phyloP scores from a whole-genome alignment of 768 basidiomycete genomes.

The Strobilomyces confusus region DNA sequence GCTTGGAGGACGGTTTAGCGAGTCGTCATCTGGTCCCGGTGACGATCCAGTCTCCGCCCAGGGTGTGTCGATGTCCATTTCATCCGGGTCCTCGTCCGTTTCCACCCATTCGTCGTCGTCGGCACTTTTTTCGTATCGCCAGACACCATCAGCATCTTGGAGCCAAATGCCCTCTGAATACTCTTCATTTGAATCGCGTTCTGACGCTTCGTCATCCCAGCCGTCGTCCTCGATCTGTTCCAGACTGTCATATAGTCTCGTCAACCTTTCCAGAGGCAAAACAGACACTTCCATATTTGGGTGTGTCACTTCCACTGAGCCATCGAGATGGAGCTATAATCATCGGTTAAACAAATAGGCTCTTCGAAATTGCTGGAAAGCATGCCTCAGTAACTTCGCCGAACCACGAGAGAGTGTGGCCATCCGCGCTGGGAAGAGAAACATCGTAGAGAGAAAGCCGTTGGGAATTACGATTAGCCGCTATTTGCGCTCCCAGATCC shows the following conservation, averaged over 20 bases:
- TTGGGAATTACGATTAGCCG: constrained; percentile 41
- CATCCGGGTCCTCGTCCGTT: constrained; percentile 31
- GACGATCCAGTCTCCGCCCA: constrained; percentile 26
- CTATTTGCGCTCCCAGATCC: constrained; percentile 58
- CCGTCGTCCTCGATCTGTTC: constrained; percentile 74
- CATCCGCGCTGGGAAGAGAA: constrained; percentile 37
- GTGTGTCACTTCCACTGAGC: constrained; percentile 67
- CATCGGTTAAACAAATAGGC: constrained; percentile 4
- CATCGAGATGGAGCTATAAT: constrained; percentile 66
- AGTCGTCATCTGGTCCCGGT: constrained; percentile 16
- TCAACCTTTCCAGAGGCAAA: constrained; percentile 66
- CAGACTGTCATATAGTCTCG: constrained; percentile 73
- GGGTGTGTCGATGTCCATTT: constrained; percentile 36
- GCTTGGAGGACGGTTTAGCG: constrained; percentile 12
- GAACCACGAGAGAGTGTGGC: constrained; percentile 63
- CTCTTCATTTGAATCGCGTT: constrained; percentile 37
- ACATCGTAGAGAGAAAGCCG: constrained; percentile 40
- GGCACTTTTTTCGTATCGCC: constrained; percentile 30
- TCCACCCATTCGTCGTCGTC: constrained; percentile 41
- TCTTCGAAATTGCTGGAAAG: constrained; percentile 3
- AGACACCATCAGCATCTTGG: constrained; percentile 38
- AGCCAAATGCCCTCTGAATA: constrained; percentile 41
- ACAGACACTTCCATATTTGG: constrained; percentile 47
- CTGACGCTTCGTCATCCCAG: constrained; percentile 42
- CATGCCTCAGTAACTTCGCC: constrained; percentile 80